Evolutionary conservation across 352 stramenopile genomes (phyloP).

Genomic region (Pseudoperonospora humuli): DNA sequence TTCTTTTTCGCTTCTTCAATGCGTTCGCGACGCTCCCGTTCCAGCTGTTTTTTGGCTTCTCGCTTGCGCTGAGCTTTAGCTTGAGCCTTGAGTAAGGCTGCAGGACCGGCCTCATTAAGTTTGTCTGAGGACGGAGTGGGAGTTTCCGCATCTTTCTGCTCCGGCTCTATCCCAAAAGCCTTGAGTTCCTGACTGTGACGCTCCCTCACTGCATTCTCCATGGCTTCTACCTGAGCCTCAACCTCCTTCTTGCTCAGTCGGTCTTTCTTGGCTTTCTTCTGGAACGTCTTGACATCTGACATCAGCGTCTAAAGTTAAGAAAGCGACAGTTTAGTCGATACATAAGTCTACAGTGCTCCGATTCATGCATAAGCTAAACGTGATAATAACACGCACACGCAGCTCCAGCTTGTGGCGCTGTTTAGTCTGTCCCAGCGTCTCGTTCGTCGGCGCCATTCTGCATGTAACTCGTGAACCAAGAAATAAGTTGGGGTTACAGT

Average conservation of each 20-base stretch:
- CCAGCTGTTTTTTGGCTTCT: slow-evolving; percentile 69
- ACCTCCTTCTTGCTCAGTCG: slow-evolving; percentile 68
- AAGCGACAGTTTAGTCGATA: background rate
- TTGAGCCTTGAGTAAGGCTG: slow-evolving; percentile 70
- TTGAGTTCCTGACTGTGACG: slow-evolving; percentile 50
- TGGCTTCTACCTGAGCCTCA: slow-evolving; percentile 42
- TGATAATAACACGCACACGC: slow-evolving; percentile 38
- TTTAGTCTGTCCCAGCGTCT: slow-evolving; percentile 76
- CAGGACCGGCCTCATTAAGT: background rate
- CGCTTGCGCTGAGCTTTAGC: slow-evolving; percentile 68
- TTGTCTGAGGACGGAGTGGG: slow-evolving; percentile 1
- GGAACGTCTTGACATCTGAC: slow-evolving; percentile 68
- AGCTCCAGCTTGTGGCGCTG: slow-evolving; percentile 84
- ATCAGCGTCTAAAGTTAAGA: slow-evolving; percentile 57
- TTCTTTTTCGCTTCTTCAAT: slow-evolving; percentile 77
- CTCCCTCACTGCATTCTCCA: slow-evolving; percentile 51
- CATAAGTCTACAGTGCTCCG: background rate
- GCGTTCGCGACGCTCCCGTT: slow-evolving; percentile 58
- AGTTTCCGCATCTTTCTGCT: background rate
- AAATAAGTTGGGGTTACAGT: background rate
- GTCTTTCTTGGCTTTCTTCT: slow-evolving; percentile 85
- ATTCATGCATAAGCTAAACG: background rate
- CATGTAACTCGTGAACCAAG: background rate
- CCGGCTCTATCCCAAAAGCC: slow-evolving; percentile 17
- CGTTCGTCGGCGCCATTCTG: slow-evolving; percentile 41